These are phyloP conservation scores for Aspergillus awamori DNA, from an alignment of 2,329 filamentous ascomycete genomes.

Conservation along the genomic window DNA sequence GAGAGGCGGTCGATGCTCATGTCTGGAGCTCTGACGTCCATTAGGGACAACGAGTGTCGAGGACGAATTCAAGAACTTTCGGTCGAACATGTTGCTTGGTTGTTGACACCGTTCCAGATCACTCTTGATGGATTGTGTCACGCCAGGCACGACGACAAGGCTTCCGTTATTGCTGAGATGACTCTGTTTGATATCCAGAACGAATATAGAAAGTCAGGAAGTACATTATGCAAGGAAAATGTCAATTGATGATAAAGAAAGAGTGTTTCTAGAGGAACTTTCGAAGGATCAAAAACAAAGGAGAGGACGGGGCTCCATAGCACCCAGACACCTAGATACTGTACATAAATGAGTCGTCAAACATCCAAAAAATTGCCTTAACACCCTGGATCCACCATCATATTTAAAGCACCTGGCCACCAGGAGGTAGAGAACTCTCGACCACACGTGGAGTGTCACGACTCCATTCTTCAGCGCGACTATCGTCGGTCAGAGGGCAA, in stretches of 20 bases:
- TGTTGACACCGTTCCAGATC: no score
- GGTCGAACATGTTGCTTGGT: conserved; percentile 14
- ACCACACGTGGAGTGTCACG: neutral
- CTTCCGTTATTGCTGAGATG: neutral
- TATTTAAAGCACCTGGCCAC: conserved; percentile 5
- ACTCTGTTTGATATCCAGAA: neutral
- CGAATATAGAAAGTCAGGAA: neutral
- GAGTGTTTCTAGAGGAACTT: neutral
- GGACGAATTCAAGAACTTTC: conserved; percentile 16
- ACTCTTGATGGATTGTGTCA: neutral
- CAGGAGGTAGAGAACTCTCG: neutral
- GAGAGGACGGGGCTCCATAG: neutral
- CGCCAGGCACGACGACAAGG: conserved; percentile 11
- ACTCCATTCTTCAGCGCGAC: conserved; percentile 12
- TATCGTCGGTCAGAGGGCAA: conserved; percentile 17
- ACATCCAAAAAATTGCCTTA: neutral
- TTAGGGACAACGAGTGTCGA: conserved; percentile 17
- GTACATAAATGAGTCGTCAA: neutral
- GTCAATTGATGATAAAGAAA: neutral
- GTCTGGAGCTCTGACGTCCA: conserved; percentile 11
- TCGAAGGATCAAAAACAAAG: neutral
- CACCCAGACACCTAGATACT: neutral
- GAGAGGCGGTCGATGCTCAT: conserved; percentile 19
- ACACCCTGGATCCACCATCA: neutral
- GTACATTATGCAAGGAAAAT: neutral